Evolutionary conservation across 2,329 filamentous ascomycete species (phyloP).

Genomic region (Pezicula carpinea): DNA sequence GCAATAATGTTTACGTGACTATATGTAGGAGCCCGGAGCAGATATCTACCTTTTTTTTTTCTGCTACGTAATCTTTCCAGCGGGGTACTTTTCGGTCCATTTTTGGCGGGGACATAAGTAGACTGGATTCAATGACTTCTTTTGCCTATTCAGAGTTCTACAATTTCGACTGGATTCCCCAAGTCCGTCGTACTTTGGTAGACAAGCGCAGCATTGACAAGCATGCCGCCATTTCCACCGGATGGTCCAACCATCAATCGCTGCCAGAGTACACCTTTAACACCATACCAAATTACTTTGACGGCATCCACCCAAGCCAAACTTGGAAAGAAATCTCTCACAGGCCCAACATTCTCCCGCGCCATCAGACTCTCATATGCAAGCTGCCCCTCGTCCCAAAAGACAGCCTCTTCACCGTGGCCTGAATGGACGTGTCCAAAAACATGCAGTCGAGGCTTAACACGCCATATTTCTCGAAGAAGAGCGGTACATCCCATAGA

Average conservation of each 20-base stretch:
- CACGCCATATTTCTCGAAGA: constrained; percentile 52
- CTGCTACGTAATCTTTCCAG: no score
- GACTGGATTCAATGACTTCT: no score
- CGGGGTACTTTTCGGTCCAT: no score
- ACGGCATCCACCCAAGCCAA: constrained; percentile 44
- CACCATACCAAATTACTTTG: constrained; percentile 45
- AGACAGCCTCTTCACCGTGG: constrained; percentile 52
- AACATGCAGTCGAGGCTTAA: constrained; percentile 56
- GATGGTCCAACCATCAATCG: constrained; percentile 47
- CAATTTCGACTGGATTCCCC: no score
- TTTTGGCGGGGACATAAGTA: no score
- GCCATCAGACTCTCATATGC: constrained; percentile 28
- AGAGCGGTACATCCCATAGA: constrained; percentile 55
- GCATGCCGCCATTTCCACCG: constrained; percentile 41
- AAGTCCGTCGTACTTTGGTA: background rate
- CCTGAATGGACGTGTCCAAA: constrained; percentile 65
- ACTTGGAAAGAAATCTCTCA: constrained; percentile 25
- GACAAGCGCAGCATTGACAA: constrained; percentile 51
- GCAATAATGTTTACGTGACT: no score
- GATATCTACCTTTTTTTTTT: no score
- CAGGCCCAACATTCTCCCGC: constrained; percentile 28
- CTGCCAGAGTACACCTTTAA: constrained; percentile 53
- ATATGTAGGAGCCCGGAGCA: no score
- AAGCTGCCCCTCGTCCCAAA: constrained; percentile 56
- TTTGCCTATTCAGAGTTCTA: no score